Evolutionary conservation across 768 basidiomycete genomes (phyloP).

Genomic region (Lentinula raphanica): DNA sequence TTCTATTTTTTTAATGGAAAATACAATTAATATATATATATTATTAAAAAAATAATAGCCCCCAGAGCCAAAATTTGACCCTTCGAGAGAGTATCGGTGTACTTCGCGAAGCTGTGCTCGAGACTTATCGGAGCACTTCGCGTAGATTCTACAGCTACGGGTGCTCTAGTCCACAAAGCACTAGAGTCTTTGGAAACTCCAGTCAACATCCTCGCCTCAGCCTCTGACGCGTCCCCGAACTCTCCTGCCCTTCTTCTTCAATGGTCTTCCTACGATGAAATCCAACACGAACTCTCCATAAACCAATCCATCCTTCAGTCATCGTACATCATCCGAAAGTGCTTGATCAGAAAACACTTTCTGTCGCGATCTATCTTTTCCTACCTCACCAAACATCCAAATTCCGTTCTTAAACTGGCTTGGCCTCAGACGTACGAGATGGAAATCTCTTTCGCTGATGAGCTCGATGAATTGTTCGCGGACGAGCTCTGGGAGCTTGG

Average conservation of each 20-base stretch:
- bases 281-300: constrained; percentile 57
- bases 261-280: constrained; percentile 73
- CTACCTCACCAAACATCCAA: constrained; percentile 66
- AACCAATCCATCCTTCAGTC: constrained; percentile 60
- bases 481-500: constrained; percentile 92
- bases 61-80: too few relatives aligned
- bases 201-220: constrained; percentile 15
- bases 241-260: constrained; percentile 3
- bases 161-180: constrained; percentile 38
- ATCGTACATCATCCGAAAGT: constrained; percentile 85
- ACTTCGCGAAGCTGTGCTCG: too few relatives aligned
- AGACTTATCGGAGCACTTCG: too few relatives aligned
- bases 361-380: constrained; percentile 69
- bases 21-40: too few relatives aligned
- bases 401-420: constrained; percentile 48
- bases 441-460: constrained; percentile 86
- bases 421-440: constrained; percentile 78
- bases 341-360: constrained; percentile 92
- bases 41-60: too few relatives aligned
- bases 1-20: too few relatives aligned
- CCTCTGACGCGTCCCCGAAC: constrained; percentile 5
- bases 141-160: too few relatives aligned
- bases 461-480: constrained; percentile 87
- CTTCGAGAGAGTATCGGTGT: too few relatives aligned
- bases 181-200: constrained; percentile 23